Conservation (phyloP, 1,139 yeast species). For the Geotrichum fermentans region DNA sequence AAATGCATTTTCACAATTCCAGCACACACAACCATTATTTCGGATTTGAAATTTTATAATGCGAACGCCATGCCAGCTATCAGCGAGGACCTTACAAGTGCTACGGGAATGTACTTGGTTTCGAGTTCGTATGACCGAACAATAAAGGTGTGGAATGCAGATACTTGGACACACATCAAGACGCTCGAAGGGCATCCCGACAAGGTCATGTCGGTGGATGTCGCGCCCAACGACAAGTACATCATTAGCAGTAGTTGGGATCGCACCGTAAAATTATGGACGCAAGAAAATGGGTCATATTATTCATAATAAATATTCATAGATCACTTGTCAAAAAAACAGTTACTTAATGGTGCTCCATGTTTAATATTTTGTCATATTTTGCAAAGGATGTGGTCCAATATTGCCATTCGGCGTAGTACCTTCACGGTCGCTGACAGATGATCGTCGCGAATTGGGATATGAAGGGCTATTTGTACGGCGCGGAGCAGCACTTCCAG, state of each 20-base stretch:
- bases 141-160: slow-evolving; percentile 60
- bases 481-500: slow-evolving; percentile 28
- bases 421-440: slow-evolving; percentile 3
- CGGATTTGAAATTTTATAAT: slow-evolving; percentile 55
- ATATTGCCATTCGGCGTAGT: background rate
- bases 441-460: slow-evolving; percentile 3
- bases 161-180: slow-evolving; percentile 61
- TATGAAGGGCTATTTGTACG: slow-evolving; percentile 10
- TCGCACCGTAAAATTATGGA: slow-evolving; percentile 43
- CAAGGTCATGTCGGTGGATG: slow-evolving; percentile 68
- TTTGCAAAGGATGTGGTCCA: slow-evolving; percentile 15
- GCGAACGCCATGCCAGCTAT: slow-evolving; percentile 24
- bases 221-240: slow-evolving; percentile 41
- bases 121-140: slow-evolving; percentile 69
- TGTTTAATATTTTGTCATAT: slow-evolving; percentile 12
- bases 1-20: slow-evolving; percentile 53
- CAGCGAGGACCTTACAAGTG: slow-evolving; percentile 29
- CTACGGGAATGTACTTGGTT: slow-evolving; percentile 48
- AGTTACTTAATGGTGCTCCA: background rate
- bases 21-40: slow-evolving; percentile 71
- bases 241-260: slow-evolving; percentile 81
- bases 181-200: slow-evolving; percentile 58
- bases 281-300: slow-evolving; percentile 11
- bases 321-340: background rate
- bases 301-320: slow-evolving; percentile 4